Evolutionary conservation across 179 eudicot species (phyloP).

Genomic region (Amaranthus tricolor): DNA sequence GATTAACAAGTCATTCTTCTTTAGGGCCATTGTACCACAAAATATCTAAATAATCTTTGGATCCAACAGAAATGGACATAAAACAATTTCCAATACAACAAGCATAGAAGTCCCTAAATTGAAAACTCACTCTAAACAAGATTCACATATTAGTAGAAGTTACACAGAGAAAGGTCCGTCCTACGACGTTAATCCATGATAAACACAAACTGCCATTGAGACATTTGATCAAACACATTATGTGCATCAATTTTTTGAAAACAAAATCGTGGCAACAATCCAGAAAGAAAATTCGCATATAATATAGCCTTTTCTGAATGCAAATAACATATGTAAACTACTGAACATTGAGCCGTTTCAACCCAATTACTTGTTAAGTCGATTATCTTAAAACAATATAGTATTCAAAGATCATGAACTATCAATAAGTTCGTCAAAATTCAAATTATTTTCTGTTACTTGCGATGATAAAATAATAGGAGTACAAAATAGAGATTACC

Average conservation of each 20-base stretch:
- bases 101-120: neutral
- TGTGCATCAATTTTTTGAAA: neutral
- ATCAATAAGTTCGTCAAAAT: neutral
- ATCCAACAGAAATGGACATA: no score
- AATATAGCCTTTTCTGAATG: no score
- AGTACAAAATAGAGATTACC: neutral
- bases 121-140: neutral
- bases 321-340: neutral
- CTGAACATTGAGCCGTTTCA: neutral
- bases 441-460: neutral
- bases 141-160: neutral
- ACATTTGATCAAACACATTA: slow-evolving; percentile 27
- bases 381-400: neutral
- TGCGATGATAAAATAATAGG: neutral
- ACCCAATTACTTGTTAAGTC: neutral
- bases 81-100: neutral
- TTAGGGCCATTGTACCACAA: no score
- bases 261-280: no score
- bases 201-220: neutral
- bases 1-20: no score
- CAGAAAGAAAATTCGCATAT: neutral
- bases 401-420: neutral
- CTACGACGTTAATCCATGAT: neutral
- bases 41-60: no score
- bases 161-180: neutral